Percentiles rank a stretch among this genome's conserved stretches.
These are phyloP conservation scores for Mollisia scopiformis DNA, from an alignment of 2,329 filamentous ascomycete genomes.

Conservation along the genomic window DNA sequence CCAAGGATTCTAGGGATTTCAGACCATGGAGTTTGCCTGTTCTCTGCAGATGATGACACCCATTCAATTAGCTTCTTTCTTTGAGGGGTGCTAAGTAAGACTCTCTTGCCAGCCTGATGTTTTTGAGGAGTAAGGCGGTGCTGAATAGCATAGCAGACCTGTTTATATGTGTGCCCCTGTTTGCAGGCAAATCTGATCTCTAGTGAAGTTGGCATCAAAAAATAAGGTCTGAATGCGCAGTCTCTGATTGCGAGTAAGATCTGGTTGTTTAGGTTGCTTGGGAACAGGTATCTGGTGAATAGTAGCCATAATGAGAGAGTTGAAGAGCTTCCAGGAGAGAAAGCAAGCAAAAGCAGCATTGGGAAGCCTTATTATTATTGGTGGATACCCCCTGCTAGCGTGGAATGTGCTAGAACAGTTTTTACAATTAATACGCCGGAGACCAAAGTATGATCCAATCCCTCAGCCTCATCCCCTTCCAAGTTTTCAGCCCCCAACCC, in stretches of 20 bases:
- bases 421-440: too few relatives aligned
- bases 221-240: slow-evolving; percentile 13
- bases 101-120: not conserved
- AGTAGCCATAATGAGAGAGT: too few relatives aligned
- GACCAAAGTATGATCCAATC: too few relatives aligned
- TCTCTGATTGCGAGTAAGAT: slow-evolving; percentile 8
- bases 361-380: not conserved
- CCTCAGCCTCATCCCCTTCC: not conserved
- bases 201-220: slow-evolving; percentile 1
- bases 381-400: not conserved
- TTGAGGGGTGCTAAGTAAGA: slow-evolving; percentile 10
- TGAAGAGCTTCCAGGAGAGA: not conserved
- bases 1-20: slow-evolving; percentile 5
- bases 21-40: not conserved
- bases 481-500: not conserved
- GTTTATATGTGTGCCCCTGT: slow-evolving; percentile 3
- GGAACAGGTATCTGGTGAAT: not conserved
- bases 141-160: slow-evolving; percentile 10
- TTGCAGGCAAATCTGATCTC: not conserved
- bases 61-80: slow-evolving; percentile 15
- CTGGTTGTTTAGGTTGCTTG: not conserved
- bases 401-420: not conserved
- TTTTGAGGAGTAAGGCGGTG: slow-evolving; percentile 17
- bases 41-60: not conserved
- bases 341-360: not conserved